Conservation (phyloP, 2,329 filamentous ascomycete species). For the Coniella lustricola region DNA sequence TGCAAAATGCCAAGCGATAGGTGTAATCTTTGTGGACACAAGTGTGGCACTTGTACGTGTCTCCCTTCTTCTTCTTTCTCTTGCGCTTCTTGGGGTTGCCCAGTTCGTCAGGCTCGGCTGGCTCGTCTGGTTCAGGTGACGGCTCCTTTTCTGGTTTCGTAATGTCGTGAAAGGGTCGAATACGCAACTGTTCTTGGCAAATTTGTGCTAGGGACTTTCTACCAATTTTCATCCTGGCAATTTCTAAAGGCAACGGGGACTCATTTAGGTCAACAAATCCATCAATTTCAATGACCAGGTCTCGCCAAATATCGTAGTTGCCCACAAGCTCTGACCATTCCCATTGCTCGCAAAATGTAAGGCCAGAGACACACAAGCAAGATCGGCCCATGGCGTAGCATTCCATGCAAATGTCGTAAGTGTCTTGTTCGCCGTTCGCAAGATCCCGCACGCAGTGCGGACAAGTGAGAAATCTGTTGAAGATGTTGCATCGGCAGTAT, state of each 20-base stretch:
- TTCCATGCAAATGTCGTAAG: conserved; percentile 96
- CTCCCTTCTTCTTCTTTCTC: conserved; percentile 46
- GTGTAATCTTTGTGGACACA: conserved; percentile 72
- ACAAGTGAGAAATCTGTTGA: conserved; percentile 93
- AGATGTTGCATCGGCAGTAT: conserved; percentile 93
- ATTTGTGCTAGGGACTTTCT: conserved; percentile 84
- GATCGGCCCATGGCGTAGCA: conserved; percentile 97
- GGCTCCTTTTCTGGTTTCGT: conserved; percentile 51
- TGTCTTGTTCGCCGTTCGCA: conserved; percentile 64
- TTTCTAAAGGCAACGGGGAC: conserved; percentile 63
- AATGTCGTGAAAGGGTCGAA: conserved; percentile 76
- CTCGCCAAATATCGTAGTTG: conserved; percentile 78
- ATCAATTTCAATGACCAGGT: conserved; percentile 67
- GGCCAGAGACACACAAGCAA: conserved; percentile 76
- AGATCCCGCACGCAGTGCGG: conserved; percentile 68
- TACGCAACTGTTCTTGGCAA: conserved; percentile 81
- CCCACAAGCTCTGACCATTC: conserved; percentile 69
- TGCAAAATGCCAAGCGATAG: conserved; percentile 81
- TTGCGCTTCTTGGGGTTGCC: conserved; percentile 54
- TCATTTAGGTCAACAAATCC: conserved; percentile 57
- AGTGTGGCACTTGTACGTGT: conserved; percentile 65
- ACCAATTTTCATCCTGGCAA: conserved; percentile 58
- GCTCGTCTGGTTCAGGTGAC: conserved; percentile 38
- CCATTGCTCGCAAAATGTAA: conserved; percentile 92
- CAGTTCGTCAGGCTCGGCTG: conserved; percentile 60